phyloP scores from a whole-genome alignment of 495 filamentous ascomycete species.

The Hypoxylon rickii region DNA sequence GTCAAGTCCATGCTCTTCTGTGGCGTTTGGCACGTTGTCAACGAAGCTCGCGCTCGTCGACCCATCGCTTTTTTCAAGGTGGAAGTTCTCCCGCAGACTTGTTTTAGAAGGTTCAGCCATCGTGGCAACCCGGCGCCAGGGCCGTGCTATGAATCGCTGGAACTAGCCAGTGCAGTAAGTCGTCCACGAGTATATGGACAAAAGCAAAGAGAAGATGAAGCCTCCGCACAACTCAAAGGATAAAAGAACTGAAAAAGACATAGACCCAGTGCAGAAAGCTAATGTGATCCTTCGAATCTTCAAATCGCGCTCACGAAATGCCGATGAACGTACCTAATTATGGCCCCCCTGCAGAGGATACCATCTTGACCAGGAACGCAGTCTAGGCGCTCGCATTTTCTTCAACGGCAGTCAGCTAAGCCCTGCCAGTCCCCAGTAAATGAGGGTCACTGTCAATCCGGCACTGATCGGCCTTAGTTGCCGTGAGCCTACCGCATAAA shows the following conservation, averaged over 20 bases:
- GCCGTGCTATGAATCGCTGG: neutral
- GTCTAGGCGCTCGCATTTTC: neutral
- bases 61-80: slow-evolving; percentile 9
- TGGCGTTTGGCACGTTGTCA: neutral
- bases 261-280: too few relatives aligned
- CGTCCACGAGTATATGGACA: too few relatives aligned
- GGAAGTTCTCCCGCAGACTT: neutral
- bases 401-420: neutral
- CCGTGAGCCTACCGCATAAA: neutral
- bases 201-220: too few relatives aligned
- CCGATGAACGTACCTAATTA: too few relatives aligned
- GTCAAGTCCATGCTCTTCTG: slow-evolving; percentile 21
- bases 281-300: too few relatives aligned
- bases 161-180: neutral
- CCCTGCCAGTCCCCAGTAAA: too few relatives aligned
- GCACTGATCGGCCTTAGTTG: slow-evolving; percentile 3
- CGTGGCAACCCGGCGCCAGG: neutral
- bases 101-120: slow-evolving; percentile 6
- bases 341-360: slow-evolving; percentile 6
- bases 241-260: too few relatives aligned
- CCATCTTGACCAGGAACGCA: neutral
- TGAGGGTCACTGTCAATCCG: slow-evolving; percentile 1
- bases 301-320: too few relatives aligned
- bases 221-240: too few relatives aligned
- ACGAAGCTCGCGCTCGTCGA: neutral